Evolutionary conservation across 1,284 basidiomycete genomes (phyloP).

Genomic region (Leccinum colubrinum): DNA sequence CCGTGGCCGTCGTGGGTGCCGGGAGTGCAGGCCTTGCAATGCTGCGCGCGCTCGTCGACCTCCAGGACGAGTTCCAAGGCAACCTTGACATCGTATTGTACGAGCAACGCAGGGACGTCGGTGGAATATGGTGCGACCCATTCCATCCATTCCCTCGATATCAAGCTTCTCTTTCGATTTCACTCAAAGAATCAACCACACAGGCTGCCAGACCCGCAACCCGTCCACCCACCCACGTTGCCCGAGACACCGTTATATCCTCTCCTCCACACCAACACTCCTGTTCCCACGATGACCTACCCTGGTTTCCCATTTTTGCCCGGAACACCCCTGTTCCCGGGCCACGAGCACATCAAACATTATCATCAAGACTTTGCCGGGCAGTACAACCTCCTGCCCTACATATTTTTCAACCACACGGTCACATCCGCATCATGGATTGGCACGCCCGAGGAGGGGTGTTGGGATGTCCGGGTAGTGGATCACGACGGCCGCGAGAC

Average conservation of each 20-base stretch:
- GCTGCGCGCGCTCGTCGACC: slow-evolving; percentile 48
- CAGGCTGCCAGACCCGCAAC: slow-evolving; percentile 45
- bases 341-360: slow-evolving; percentile 43
- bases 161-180: neutral
- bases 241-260: slow-evolving; percentile 58
- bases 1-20: slow-evolving; percentile 51
- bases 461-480: slow-evolving; percentile 42
- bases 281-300: slow-evolving; percentile 52
- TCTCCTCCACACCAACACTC: slow-evolving; percentile 52
- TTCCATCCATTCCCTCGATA: neutral
- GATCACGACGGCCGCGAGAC: slow-evolving; percentile 16
- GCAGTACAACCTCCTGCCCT: slow-evolving; percentile 37
- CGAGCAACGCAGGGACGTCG: slow-evolving; percentile 49
- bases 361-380: slow-evolving; percentile 47
- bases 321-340: slow-evolving; percentile 48
- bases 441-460: slow-evolving; percentile 38
- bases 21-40: slow-evolving; percentile 54
- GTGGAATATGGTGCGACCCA: slow-evolving; percentile 45
- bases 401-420: slow-evolving; percentile 44
- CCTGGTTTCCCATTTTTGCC: slow-evolving; percentile 50
- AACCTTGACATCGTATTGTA: slow-evolving; percentile 50
- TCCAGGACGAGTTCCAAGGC: slow-evolving; percentile 38
- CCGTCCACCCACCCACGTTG: slow-evolving; percentile 41
- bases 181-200: neutral
- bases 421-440: slow-evolving; percentile 47